Evolutionary conservation across 108 stramenopile species (phyloP), one percentile per base, ranked within the genome.

Genomic region (Licmophora abbreviata): DNA sequence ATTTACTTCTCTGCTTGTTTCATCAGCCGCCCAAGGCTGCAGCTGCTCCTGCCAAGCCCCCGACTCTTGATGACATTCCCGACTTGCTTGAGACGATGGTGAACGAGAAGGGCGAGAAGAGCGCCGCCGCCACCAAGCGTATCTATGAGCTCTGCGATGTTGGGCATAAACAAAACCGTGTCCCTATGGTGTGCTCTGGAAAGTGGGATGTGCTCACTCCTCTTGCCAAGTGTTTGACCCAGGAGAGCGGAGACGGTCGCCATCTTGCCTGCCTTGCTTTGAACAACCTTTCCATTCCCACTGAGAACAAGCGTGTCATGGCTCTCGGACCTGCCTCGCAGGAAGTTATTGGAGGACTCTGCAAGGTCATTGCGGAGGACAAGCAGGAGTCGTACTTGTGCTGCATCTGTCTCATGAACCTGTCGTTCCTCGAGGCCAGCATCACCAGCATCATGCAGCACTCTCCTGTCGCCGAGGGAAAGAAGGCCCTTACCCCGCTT

Each of bases 321-420:
- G 86, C 85, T 21, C 72, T 92, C 23, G 90, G 90, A 55, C 85
- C 85, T 32, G 66, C 79, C 8, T 80, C 83, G 27, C 77, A 81
- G 55, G 81, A 71, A 29, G 85, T 93, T 27, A 89, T 93, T 56
- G 88, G 83, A 52, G 92, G 85, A 41, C 76, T 93, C 23, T 84
- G 80, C 79, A 84, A 86, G 58, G 87, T 93, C 26, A 93, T 93
- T 51, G 82, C 84, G 47, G 85, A 86, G 54, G 88, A 93, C 60
- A 86, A 87, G 68, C 87, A 85, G 57, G 92, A 93, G 61, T 85
- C 88, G 9, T 93, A 93, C 74, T 64, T 93, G 32, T 88, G 87
- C 74, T 93, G 88, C 83, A 93, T 93, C 66, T 89, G 87, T 47
- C 71, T 93, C 58, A 89, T 93, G 88, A 93, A 93, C 62, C 80